Evolutionary conservation across 768 basidiomycete species (phyloP).

Genomic region (Leccinum arenicola): DNA sequence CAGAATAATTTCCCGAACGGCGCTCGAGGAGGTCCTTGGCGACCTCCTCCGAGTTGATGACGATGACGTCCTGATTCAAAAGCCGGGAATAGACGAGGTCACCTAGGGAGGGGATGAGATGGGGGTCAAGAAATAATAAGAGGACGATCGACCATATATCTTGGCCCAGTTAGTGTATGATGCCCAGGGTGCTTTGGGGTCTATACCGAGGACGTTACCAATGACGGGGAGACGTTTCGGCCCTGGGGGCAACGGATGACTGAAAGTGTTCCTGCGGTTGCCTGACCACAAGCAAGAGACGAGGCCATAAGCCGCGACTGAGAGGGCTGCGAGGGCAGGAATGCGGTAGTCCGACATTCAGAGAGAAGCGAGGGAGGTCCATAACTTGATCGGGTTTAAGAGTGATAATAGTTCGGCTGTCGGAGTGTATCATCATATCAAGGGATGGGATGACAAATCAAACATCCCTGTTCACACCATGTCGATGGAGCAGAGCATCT

Average conservation of each 20-base stretch:
- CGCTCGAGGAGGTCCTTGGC: conserved; percentile 44
- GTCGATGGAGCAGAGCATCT: conserved; percentile 85
- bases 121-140: conserved; percentile 3
- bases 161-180: conserved; percentile 33
- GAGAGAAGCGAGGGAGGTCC: background rate
- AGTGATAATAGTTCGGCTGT: background rate
- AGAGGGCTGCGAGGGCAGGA: conserved; percentile 9
- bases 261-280: background rate
- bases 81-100: conserved; percentile 37
- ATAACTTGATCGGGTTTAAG: background rate
- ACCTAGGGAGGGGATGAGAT: conserved; percentile 18
- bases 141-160: conserved; percentile 24
- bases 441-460: conserved; percentile 12
- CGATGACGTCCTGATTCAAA: conserved; percentile 36
- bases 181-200: conserved; percentile 28
- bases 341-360: conserved; percentile 13
- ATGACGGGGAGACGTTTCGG: conserved; percentile 43
- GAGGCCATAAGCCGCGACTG: conserved; percentile 7
- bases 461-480: conserved; percentile 29
- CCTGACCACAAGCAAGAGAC: background rate
- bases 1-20: conserved; percentile 44
- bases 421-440: background rate
- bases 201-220: conserved; percentile 29
- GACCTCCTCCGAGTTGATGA: conserved; percentile 40
- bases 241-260: conserved; percentile 43